Evolutionary conservation across 2,329 filamentous ascomycete genomes (phyloP), one percentile per base, ranked within the genome.

Genomic region (Rugonectria rugulosa): DNA sequence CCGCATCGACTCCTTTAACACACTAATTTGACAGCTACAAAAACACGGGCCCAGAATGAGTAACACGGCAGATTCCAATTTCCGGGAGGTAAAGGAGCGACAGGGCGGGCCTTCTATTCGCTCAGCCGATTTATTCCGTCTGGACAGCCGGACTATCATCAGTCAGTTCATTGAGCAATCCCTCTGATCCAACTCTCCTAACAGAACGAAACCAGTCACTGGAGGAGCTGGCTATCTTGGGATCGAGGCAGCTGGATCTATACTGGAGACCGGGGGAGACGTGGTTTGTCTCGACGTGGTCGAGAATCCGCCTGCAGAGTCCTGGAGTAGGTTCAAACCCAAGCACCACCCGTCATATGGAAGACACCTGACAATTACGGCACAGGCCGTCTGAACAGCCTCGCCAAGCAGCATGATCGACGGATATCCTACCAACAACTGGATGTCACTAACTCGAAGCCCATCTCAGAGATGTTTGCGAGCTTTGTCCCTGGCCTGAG

Each of bases 201-300:
- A 42, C 24, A 41, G 8, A 17, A n/a, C n/a, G 19, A n/a, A 2
- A 6, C 29, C 14, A 56, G 42, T 56, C 14, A 52, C 53, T 38
- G 53, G 47, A 6, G 53, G 41, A n/a, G 37, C 47, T 31, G 53
- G 53, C 11, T 56, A 52, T 31, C 48, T 53, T 11, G 48, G 48
- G 6, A 20, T 44, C 19, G 37, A 42, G 11, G 36, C 32, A 14
- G 24, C 53, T 12, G 37, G 20, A 14, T n/a, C 40, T 6, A 31
- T 73, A 1, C 47, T 73, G 7, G 70, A 73, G 54, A 65, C 57
- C 14, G 71, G 71, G 14, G 72, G 65, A 8, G 70, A 73, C 42
- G 68, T 72, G 2, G 61, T 73, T 4, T 69, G 67, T 32, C 56
- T 73, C 1, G 72, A 75, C 55, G 37, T 70, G 11, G 21, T 59